phyloP scores from a whole-genome alignment of 176 grass and related monocot genomes.

The Paspalum vaginatum region DNA sequence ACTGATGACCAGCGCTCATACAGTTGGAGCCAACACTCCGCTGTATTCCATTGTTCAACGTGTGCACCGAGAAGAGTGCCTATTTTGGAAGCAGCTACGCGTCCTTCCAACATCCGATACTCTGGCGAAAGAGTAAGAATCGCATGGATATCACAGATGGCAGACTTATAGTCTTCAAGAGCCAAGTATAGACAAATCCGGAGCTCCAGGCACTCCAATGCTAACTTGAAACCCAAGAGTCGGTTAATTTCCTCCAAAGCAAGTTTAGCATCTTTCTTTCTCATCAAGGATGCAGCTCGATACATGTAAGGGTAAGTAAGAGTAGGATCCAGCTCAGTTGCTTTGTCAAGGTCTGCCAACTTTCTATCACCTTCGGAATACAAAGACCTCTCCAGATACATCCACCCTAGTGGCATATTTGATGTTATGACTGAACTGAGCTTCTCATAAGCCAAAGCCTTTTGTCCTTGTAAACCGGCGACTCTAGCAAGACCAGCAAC shows the following conservation, averaged over 20 bases:
- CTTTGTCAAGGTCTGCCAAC: conserved; percentile 70
- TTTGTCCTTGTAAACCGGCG: conserved; percentile 55
- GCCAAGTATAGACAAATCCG: conserved; percentile 77
- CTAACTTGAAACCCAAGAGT: conserved; percentile 83
- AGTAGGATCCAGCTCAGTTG: conserved; percentile 88
- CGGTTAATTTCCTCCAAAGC: conserved; percentile 83
- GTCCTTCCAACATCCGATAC: conserved; percentile 85
- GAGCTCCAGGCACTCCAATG: conserved; percentile 83
- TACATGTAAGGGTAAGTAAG: conserved; percentile 94
- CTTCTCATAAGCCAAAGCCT: conserved; percentile 68
- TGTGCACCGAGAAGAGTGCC: conserved; percentile 69
- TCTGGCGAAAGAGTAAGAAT: conserved; percentile 81
- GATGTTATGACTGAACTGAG: conserved; percentile 78
- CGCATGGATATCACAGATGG: conserved; percentile 84
- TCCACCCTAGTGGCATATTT: conserved; percentile 77
- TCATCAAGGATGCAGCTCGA: conserved; percentile 77
- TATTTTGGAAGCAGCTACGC: conserved; percentile 84
- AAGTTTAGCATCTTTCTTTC: conserved; percentile 79
- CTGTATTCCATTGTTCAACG: conserved; percentile 86
- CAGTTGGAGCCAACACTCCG: conserved; percentile 93
- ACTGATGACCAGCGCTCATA: conserved; percentile 89
- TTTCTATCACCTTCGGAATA: conserved; percentile 71
- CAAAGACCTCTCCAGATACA: conserved; percentile 85
- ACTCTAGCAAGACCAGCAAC: conserved; percentile 77
- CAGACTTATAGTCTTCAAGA: conserved; percentile 81